Evolutionary conservation across 1,284 basidiomycete genomes (phyloP).

Genomic region (Ceratobasidium theobromae): DNA sequence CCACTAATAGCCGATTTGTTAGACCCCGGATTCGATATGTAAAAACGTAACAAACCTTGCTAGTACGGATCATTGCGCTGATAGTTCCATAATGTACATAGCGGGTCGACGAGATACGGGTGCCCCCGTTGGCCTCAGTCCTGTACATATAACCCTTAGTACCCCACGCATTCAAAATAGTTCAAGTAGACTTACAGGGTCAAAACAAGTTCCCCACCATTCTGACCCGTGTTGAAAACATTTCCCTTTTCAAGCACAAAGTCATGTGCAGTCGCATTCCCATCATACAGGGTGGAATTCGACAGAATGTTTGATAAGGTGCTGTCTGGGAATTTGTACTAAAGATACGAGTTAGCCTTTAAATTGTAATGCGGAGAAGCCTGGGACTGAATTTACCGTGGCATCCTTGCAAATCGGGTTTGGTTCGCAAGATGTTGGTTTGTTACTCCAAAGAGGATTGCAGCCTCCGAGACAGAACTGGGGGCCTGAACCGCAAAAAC

Average conservation of each 20-base stretch:
- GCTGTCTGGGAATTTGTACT: constrained; percentile 67
- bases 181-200: constrained; percentile 47
- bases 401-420: constrained; percentile 67
- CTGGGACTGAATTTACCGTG: constrained; percentile 49
- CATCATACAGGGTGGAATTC: constrained; percentile 66
- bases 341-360: neutral
- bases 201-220: constrained; percentile 63
- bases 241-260: constrained; percentile 70
- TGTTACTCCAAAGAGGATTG: constrained; percentile 62
- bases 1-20: constrained; percentile 52
- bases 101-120: constrained; percentile 72
- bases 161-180: neutral
- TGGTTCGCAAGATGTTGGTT: constrained; percentile 66
- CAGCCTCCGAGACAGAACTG: constrained; percentile 77
- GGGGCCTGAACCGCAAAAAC: constrained; percentile 30
- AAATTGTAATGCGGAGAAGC: neutral
- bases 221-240: constrained; percentile 61
- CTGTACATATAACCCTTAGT: neutral
- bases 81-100: constrained; percentile 81
- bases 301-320: constrained; percentile 57
- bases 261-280: constrained; percentile 71
- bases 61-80: constrained; percentile 60
- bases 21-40: constrained; percentile 21
- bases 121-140: constrained; percentile 69
- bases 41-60: constrained; percentile 25